These are phyloP conservation scores for Cryptosporidium canis DNA, from an alignment of 169 alveolate genomes.

Conservation along the genomic window DNA sequence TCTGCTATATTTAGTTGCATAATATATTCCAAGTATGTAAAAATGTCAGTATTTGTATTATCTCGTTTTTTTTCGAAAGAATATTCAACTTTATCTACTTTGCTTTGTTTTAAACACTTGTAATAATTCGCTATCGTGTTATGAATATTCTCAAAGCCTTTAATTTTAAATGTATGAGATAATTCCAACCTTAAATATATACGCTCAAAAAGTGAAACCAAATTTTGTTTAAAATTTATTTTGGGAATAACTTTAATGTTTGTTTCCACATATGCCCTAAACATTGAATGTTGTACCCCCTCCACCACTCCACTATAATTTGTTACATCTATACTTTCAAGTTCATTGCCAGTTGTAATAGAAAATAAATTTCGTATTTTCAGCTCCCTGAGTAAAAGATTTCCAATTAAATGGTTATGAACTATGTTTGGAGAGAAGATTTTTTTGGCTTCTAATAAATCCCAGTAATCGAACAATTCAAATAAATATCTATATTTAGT, in stretches of 20 bases:
- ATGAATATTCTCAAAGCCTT: neutral
- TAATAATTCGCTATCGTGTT: neutral
- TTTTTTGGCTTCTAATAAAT: neutral
- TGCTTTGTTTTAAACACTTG: neutral
- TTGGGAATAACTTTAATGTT: neutral
- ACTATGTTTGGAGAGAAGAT: neutral
- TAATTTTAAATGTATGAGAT: neutral
- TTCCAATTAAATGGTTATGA: neutral
- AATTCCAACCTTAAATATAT: neutral
- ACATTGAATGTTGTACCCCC: neutral
- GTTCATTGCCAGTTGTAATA: neutral
- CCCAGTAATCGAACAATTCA: conserved; percentile 24
- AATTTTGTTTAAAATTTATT: neutral
- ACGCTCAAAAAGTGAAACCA: neutral
- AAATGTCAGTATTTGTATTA: neutral
- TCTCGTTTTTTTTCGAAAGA: neutral
- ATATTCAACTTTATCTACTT: neutral
- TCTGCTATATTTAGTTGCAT: neutral
- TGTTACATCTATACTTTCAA: neutral
- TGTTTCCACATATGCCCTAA: neutral
- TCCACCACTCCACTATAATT: neutral
- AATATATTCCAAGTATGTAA: neutral
- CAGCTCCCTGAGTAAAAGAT: conserved; percentile 5
- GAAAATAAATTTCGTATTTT: neutral
- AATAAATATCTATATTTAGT: neutral